Evolutionary conservation across 768 basidiomycete species (phyloP), one percentile per base, ranked within the genome.

Genomic region (Leccinum barrowsii): DNA sequence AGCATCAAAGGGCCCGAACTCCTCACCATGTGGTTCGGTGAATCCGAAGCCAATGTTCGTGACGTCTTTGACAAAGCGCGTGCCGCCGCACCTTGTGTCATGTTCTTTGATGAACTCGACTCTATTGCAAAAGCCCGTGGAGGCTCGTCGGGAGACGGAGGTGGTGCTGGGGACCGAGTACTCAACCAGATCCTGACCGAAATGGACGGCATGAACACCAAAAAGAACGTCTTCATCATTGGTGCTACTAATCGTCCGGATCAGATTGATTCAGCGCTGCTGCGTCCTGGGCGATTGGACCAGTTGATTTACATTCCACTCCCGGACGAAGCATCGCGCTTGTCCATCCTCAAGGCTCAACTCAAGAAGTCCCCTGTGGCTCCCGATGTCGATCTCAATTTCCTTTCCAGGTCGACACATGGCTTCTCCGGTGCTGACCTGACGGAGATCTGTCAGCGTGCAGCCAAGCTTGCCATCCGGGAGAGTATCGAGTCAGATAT

Each of bases 21-120:
- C 46, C 86, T 98, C 46, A 99, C 95, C 6, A 98, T 98, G 96
- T 99, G 97, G 94, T 98, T 99, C 76, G 97, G 97, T 86, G 97
- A 99, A 82, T 98, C 96, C 6, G 97, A 99, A 79, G 97, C 96
- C 63, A 99, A 99, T 69, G 97, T 99, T 61, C 93, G 97, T 67
- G 96, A 98, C 66, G 94, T 98, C 63, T 99, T 99, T 76, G 97
- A 99, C 84, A 98, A 98, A 78, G 97, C 97, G 30, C 92, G 97
- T 65, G 97, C 97, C 17, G 97, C 97, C 7, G 96, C 97, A 26
- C 97, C 97, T 56, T 98, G 97, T 72, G 97, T 99, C 66, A 97
- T 99, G 94, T 99, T 99, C 91, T 99, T 99, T 77, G 97, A 99
- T 68, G 97, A 99, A 75, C 81, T 99, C 73, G 97, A 99, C 74